A percentile compares a stretch with the other conserved stretches of the same genome.
These are phyloP conservation scores for Arachis monticola DNA, from an alignment of 331 rosid species.

Conservation along the genomic window DNA sequence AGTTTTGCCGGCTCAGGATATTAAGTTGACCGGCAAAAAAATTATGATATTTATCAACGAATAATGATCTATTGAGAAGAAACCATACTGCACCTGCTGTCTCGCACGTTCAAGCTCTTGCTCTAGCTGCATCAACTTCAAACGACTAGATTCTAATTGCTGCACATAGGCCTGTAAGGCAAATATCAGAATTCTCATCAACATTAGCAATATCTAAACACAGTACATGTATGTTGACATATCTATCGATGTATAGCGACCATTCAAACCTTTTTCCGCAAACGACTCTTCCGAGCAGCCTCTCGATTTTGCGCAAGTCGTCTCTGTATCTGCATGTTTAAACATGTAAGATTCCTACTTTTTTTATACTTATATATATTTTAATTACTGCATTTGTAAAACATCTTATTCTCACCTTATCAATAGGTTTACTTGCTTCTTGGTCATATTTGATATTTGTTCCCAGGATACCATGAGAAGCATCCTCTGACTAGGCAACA, in stretches of 20 bases:
- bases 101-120: conserved; percentile 91
- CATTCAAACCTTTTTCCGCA: conserved; percentile 83
- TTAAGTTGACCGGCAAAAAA: conserved; percentile 24
- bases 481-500: conserved; percentile 78
- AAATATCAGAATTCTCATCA: conserved; percentile 35
- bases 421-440: conserved; percentile 70
- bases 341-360: conserved; percentile 30
- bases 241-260: conserved; percentile 29
- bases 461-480: conserved; percentile 72
- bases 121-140: conserved; percentile 86
- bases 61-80: conserved; percentile 23
- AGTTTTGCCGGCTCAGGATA: conserved; percentile 38
- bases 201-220: conserved; percentile 29
- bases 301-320: conserved; percentile 99
- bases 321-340: conserved; percentile 74
- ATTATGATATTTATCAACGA: conserved; percentile 21
- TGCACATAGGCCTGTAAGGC: conserved; percentile 85
- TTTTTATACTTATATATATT: not conserved
- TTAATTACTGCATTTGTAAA: conserved; percentile 1
- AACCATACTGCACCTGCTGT: conserved; percentile 67
- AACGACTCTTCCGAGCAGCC: conserved; percentile 99
- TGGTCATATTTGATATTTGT: conserved; percentile 66
- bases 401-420: conserved; percentile 60
- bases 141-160: conserved; percentile 94
- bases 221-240: conserved; percentile 19